Evolutionary conservation across 2,329 filamentous ascomycete genomes (phyloP).

Genomic region (Neonectria sp.): DNA sequence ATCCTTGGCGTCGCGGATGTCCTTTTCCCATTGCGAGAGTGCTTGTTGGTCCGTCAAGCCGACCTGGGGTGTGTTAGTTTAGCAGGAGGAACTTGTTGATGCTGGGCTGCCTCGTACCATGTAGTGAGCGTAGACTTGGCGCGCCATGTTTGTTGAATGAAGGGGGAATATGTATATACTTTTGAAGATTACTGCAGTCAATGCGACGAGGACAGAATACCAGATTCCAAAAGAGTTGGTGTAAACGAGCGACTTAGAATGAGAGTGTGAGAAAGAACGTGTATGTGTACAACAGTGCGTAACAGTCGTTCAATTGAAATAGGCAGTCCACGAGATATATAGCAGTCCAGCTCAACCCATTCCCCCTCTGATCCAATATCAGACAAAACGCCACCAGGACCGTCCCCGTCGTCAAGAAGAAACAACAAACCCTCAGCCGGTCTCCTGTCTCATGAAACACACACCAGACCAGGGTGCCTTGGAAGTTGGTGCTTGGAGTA

Average conservation of each 20-base stretch:
- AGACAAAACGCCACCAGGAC: not conserved
- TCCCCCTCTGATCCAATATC: not conserved
- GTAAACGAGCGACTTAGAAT: not conserved
- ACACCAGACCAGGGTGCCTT: not conserved
- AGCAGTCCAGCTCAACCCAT: not conserved
- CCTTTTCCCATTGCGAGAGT: constrained; percentile 50
- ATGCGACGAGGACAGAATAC: constrained; percentile 8
- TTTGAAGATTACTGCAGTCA: not conserved
- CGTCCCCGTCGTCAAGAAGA: not conserved
- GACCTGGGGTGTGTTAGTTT: constrained; percentile 31
- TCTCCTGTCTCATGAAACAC: not conserved
- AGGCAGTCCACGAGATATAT: not conserved
- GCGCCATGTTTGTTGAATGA: constrained; percentile 36
- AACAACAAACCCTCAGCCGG: not conserved
- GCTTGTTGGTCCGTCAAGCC: constrained; percentile 52
- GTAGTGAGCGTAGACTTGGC: constrained; percentile 50
- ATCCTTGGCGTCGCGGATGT: constrained; percentile 53
- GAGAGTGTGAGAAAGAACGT: not conserved
- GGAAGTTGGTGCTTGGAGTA: not conserved
- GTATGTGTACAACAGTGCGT: not conserved
- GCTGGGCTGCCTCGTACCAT: constrained; percentile 41
- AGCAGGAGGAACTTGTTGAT: not conserved
- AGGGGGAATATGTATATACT: constrained; percentile 1
- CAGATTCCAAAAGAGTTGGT: not conserved
- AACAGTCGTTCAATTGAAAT: not conserved